Conservation (phyloP, 495 filamentous ascomycete species). For the Cairneyella variabilis region DNA sequence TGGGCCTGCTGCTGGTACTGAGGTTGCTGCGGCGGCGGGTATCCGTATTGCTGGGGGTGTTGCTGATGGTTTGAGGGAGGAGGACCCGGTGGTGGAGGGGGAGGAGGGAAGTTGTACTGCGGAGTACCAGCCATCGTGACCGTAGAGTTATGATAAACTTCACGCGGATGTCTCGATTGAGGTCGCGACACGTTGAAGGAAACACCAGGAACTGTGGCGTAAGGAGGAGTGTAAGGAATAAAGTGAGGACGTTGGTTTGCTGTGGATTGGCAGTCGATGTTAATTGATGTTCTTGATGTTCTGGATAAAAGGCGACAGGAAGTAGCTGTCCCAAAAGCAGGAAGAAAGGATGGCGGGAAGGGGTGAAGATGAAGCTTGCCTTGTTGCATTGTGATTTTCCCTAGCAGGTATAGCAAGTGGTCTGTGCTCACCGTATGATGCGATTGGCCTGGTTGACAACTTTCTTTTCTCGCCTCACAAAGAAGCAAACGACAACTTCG, state of each 20-base stretch:
- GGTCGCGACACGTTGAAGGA: not conserved
- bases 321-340: not conserved
- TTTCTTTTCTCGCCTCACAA: no score
- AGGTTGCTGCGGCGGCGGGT: slow-evolving; percentile 22
- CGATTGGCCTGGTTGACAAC: no score
- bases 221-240: no score
- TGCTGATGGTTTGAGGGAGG: slow-evolving; percentile 27
- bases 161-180: not conserved
- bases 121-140: slow-evolving; percentile 21
- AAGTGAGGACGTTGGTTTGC: slow-evolving; percentile 1
- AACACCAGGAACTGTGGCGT: no score
- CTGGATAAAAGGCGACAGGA: no score
- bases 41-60: slow-evolving; percentile 30
- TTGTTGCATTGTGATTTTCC: no score
- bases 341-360: not conserved
- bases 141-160: no score
- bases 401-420: no score
- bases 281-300: slow-evolving; percentile 28
- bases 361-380: slow-evolving; percentile 9
- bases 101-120: slow-evolving; percentile 48
- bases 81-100: slow-evolving; percentile 43
- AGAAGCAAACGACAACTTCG: no score
- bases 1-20: slow-evolving; percentile 19
- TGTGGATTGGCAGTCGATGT: slow-evolving; percentile 18
- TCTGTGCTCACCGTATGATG: no score